phyloP scores from a whole-genome alignment of 306 rosid species.

The Vachellia pachyceras region DNA sequence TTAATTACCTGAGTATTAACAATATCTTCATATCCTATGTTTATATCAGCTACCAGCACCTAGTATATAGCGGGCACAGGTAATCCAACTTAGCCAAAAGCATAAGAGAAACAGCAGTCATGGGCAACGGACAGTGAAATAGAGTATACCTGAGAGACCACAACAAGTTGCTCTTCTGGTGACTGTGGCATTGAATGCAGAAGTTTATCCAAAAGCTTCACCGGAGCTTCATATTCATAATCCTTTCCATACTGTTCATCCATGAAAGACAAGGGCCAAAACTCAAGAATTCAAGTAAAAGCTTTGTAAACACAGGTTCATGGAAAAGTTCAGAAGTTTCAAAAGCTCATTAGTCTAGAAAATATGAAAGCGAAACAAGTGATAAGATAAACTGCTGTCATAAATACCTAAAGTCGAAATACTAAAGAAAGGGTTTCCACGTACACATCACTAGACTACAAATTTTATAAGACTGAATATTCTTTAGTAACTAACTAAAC shows the following conservation, averaged over 20 bases:
- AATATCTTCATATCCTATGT: conserved; percentile 93
- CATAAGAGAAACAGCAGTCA: conserved; percentile 14
- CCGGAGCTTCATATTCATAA: conserved; percentile 92
- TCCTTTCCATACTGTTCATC: conserved; percentile 87
- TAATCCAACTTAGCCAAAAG: conserved; percentile 25
- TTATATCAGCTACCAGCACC: conserved; percentile 97
- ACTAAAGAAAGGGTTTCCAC: neutral
- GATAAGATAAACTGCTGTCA: conserved; percentile 14
- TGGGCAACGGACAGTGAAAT: conserved; percentile 18
- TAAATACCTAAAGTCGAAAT: conserved; percentile 6
- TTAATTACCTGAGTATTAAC: conserved; percentile 82
- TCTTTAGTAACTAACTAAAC: conserved; percentile 18
- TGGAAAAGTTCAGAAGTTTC: too few species aligned
- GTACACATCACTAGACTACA: neutral
- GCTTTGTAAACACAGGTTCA: conserved; percentile 21
- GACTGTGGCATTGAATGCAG: conserved; percentile 84
- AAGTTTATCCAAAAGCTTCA: conserved; percentile 90
- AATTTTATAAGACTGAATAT: neutral
- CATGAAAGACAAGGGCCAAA: conserved; percentile 32
- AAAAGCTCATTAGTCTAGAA: conserved; percentile 5
- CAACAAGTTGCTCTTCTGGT: conserved; percentile 90
- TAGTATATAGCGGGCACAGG: conserved; percentile 45
- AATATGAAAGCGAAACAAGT: conserved; percentile 23
- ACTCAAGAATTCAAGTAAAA: conserved; percentile 27
- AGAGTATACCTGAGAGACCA: conserved; percentile 84